A percentile compares a stretch with the other conserved stretches of the same genome.
Evolutionary conservation across 306 rosid species (phyloP).

Genomic region (Dalbergia oliveri): DNA sequence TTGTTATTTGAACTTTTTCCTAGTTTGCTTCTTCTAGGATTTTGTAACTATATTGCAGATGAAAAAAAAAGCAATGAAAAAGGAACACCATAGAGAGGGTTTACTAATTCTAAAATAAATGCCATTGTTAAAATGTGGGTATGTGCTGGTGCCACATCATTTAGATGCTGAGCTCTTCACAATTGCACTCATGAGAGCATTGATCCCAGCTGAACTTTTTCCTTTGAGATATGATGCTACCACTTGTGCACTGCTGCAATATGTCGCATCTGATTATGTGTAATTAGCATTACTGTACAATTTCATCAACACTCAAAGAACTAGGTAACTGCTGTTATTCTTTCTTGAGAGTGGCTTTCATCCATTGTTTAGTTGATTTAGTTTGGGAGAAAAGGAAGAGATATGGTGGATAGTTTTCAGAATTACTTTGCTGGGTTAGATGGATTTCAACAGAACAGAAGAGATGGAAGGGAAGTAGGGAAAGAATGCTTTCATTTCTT

Average conservation of each 20-base stretch:
- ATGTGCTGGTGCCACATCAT: constrained; percentile 14
- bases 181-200: not conserved
- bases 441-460: constrained; percentile 9
- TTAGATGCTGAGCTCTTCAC: constrained; percentile 24
- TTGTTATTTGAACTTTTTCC: constrained; percentile 25
- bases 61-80: constrained; percentile 9
- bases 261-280: constrained; percentile 27
- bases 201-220: constrained; percentile 15
- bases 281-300: constrained; percentile 7
- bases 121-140: constrained; percentile 16
- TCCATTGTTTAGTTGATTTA: not conserved
- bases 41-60: constrained; percentile 5
- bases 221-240: constrained; percentile 10
- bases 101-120: constrained; percentile 15
- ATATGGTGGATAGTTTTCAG: not conserved
- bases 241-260: not conserved
- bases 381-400: not conserved
- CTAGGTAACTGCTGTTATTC: not conserved
- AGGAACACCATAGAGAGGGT: not conserved
- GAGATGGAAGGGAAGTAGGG: not conserved
- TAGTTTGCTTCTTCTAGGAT: not conserved
- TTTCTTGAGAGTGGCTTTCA: not conserved
- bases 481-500: not conserved
- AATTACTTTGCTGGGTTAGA: constrained; percentile 6
- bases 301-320: not conserved